Conservation (phyloP, 148 eudicot species). For the Camellia japonica region DNA sequence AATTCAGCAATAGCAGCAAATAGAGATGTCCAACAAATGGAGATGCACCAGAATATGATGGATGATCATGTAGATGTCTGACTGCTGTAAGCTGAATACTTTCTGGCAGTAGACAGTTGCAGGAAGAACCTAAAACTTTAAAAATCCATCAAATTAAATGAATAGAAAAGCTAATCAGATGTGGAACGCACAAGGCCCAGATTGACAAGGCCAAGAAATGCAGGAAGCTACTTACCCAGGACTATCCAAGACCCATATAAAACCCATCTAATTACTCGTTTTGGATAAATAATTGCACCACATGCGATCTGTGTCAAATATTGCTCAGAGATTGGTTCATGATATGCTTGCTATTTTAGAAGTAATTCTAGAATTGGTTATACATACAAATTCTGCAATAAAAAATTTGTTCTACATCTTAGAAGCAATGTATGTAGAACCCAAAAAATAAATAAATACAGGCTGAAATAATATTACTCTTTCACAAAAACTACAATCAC, state of each 20-base stretch:
- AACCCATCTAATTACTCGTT: background rate
- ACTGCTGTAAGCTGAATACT: conserved; percentile 67
- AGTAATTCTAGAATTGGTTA: no score
- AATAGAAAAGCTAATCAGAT: background rate
- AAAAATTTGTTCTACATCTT: no score
- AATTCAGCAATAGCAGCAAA: no score
- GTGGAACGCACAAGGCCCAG: background rate
- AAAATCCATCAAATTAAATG: conserved; percentile 23
- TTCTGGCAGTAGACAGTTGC: conserved; percentile 78
- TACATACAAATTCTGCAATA: no score
- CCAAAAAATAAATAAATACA: no score
- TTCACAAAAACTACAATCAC: no score
- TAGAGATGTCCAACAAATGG: no score
- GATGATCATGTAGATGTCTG: conserved; percentile 57
- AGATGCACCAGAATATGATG: conserved; percentile 46
- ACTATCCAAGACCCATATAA: background rate
- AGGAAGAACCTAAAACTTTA: conserved; percentile 71
- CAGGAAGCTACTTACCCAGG: background rate
- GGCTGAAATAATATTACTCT: no score
- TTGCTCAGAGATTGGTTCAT: background rate
- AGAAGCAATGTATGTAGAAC: no score
- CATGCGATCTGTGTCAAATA: background rate
- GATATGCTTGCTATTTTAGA: no score
- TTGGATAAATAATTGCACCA: background rate
- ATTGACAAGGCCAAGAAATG: background rate